phyloP scores from a whole-genome alignment of 1,284 basidiomycete species.

The Flammula alnicola region DNA sequence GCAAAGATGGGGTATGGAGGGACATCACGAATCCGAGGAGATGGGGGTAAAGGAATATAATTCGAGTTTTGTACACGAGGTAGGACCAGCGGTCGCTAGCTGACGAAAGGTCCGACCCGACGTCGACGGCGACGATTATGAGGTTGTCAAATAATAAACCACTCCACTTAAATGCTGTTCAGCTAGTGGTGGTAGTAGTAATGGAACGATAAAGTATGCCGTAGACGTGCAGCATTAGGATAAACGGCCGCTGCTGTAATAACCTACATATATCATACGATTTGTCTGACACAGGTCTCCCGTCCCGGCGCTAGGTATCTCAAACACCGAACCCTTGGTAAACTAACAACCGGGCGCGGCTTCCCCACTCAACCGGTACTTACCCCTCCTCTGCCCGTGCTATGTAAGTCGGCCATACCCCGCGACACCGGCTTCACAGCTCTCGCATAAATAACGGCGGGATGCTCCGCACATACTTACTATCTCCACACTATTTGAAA shows the following conservation, averaged over 20 bases:
- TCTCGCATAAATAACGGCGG: no score
- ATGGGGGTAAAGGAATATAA: background rate
- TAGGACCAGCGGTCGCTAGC: no score
- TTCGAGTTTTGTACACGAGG: no score
- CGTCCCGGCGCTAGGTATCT: conserved; percentile 12
- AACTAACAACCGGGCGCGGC: conserved; percentile 7
- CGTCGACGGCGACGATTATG: no score
- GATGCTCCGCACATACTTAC: no score
- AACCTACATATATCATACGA: conserved; percentile 17
- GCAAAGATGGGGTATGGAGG: conserved; percentile 54
- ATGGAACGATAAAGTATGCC: no score
- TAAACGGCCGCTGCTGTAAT: conserved; percentile 1
- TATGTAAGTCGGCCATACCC: background rate
- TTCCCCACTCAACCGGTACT: conserved; percentile 2
- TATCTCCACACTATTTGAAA: background rate
- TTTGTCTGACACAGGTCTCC: no score
- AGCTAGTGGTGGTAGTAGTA: conserved; percentile 3
- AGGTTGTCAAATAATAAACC: no score
- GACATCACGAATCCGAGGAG: conserved; percentile 19
- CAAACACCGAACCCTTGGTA: conserved; percentile 6
- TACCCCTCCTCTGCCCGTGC: background rate
- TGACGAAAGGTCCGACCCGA: background rate
- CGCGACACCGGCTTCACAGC: no score
- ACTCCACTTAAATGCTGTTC: no score
- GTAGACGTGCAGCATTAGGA: no score